A percentile compares a stretch with the other conserved stretches of the same genome.
Conservation (phyloP, 1,284 basidiomycete species). For the Papiliotrema fonsecae region DNA sequence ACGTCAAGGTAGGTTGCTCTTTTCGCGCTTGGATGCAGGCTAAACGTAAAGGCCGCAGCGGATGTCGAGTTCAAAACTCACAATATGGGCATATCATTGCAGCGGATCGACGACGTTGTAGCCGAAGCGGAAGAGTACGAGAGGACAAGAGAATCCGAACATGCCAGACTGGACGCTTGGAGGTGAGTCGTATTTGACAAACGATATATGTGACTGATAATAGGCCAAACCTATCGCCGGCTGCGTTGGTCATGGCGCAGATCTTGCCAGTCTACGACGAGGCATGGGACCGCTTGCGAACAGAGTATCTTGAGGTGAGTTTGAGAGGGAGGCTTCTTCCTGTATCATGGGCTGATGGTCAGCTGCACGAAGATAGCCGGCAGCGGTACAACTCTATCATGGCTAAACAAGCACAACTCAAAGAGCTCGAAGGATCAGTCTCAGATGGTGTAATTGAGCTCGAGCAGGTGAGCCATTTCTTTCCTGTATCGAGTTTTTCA, state of each 20-base stretch:
- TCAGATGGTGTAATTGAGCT: conserved; percentile 40
- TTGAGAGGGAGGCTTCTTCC: background rate
- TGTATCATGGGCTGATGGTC: background rate
- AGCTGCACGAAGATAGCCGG: conserved; percentile 31
- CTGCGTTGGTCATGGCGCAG: conserved; percentile 34
- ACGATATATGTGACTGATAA: background rate
- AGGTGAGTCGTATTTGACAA: conserved; percentile 21
- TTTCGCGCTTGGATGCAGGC: background rate
- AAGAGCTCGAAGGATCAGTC: conserved; percentile 33
- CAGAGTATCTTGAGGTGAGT: conserved; percentile 38
- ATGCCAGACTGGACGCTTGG: conserved; percentile 35
- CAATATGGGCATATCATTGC: conserved; percentile 24
- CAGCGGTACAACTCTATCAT: conserved; percentile 30
- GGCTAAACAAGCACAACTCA: conserved; percentile 35
- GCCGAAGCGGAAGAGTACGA: conserved; percentile 28
- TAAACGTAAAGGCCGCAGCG: conserved; percentile 5
- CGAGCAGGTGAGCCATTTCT: conserved; percentile 30
- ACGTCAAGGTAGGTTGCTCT: background rate
- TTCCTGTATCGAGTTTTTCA: background rate
- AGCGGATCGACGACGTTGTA: conserved; percentile 31
- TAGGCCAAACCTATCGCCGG: conserved; percentile 34
- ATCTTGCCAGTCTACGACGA: conserved; percentile 42
- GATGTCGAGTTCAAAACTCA: conserved; percentile 41
- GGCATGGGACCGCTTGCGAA: conserved; percentile 29
- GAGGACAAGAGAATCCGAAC: background rate